phyloP scores from a whole-genome alignment of 768 basidiomycete genomes.

The Rubroboletus pulcherrimus region DNA sequence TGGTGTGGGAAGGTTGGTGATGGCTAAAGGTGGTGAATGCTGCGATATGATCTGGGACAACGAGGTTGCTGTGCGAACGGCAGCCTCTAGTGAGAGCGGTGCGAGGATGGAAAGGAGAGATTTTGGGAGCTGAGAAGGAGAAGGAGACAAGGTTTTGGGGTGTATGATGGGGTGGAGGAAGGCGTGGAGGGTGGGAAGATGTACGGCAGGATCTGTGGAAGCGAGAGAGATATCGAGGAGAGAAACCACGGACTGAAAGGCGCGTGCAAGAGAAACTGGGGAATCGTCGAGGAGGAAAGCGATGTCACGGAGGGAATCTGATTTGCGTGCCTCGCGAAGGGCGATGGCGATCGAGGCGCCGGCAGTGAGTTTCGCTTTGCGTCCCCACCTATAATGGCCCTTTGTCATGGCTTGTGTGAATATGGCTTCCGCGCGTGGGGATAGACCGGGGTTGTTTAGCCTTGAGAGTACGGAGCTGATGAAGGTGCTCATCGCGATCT shows the following conservation, averaged over 20 bases:
- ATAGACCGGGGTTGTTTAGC: conserved; percentile 55
- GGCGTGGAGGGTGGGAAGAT: conserved; percentile 55
- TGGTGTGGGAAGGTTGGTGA: conserved; percentile 39
- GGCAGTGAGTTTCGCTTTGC: conserved; percentile 62
- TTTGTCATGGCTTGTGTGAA: conserved; percentile 66
- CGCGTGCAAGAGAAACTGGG: conserved; percentile 47
- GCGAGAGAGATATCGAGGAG: conserved; percentile 52
- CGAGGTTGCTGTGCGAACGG: conserved; percentile 41
- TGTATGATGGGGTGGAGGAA: conserved; percentile 44
- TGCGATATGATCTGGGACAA: conserved; percentile 42
- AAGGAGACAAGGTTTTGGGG: conserved; percentile 22
- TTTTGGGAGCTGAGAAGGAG: conserved; percentile 28
- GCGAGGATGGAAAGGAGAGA: conserved; percentile 38
- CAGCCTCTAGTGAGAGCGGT: conserved; percentile 37
- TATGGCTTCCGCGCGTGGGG: conserved; percentile 61
- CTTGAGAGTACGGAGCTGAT: conserved; percentile 58
- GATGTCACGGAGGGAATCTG: conserved; percentile 66
- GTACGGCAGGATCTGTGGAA: conserved; percentile 53
- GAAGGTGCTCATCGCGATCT: conserved; percentile 64
- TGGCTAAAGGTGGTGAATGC: conserved; percentile 37
- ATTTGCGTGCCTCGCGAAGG: conserved; percentile 64
- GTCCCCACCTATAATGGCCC: conserved; percentile 68
- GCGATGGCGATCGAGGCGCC: conserved; percentile 69
- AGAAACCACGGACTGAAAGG: conserved; percentile 49
- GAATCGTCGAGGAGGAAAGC: conserved; percentile 61